Evolutionary conservation across 2,329 filamentous ascomycete species (phyloP), one percentile per base, ranked within the genome.

Genomic region (Aspergillus caelatus): DNA sequence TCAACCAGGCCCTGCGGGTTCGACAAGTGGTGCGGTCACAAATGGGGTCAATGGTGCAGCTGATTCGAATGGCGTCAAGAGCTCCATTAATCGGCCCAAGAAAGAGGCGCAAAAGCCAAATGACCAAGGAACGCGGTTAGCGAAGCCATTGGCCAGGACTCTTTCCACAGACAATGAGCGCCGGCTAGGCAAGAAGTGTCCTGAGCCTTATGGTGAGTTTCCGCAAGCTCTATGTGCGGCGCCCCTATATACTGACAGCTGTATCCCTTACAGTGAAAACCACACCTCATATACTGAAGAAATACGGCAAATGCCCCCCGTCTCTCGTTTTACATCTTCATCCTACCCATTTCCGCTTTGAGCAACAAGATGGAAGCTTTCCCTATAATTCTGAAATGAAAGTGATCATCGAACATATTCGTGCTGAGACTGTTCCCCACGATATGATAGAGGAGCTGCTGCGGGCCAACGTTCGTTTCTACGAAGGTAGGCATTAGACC

Each of bases 381-480:
- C 86, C 88, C 6, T 98, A 98, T 78, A 92, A 92, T 72, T 97
- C 93, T 23, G 93, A 95, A 28, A 97, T 98, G 94, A 88, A 86
- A 70, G 79, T 92, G 69, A 83, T 92, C 57, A 83, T 97, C 43
- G 89, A 96, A 68, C 93, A 97, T 76, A 78, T 98, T 53, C 86
- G 86, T 68, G 83, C 82, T 48, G 87, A 90, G 62, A 96, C 92
- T 0, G 84, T 99, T 41, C 95, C 95, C 1, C 93, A 97, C 77
- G 93, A 97, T 70, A 88, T 98, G 75, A 81, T 98, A 12, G 88
- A 91, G 55, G 90, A 94, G 69, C 87, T 99, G 60, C 84, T 89
- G 32, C 84, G 88, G 55, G 83, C 84, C 21, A 88, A 88, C 23
- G 90, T 97, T 16, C 84, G 85, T 11, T 98, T 97, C 75, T 99